phyloP scores from a whole-genome alignment of 2,329 filamentous ascomycete species.

The Penicillium sp. region DNA sequence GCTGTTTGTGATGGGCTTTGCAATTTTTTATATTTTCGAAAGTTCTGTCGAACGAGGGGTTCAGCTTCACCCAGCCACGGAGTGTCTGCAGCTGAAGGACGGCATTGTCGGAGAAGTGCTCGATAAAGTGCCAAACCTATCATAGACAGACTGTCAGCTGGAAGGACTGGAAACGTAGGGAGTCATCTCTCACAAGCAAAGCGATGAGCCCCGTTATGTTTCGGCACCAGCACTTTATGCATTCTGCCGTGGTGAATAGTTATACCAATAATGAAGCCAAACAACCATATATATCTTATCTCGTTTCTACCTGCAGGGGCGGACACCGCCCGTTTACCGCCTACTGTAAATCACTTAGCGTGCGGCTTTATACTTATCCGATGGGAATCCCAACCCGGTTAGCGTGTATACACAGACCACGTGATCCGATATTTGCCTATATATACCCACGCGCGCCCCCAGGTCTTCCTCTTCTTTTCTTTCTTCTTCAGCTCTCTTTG shows the following conservation, averaged over 20 bases:
- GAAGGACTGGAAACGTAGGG: not conserved
- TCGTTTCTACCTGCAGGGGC: not conserved
- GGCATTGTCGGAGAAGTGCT: constrained; percentile 46
- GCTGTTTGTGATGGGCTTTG: constrained; percentile 41
- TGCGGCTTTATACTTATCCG: fast-evolving
- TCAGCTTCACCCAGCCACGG: constrained; percentile 27
- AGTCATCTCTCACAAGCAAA: constrained; percentile 42
- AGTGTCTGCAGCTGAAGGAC: constrained; percentile 27
- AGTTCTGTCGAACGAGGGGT: constrained; percentile 37
- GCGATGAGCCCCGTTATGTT: constrained; percentile 42
- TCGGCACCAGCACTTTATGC: constrained; percentile 39
- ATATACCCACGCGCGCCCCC: constrained; percentile 7
- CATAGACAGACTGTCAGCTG: not conserved
- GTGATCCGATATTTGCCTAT: not conserved
- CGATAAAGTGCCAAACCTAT: constrained; percentile 48
- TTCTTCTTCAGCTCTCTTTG: constrained; percentile 48
- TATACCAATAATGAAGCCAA: not conserved
- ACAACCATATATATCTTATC: not conserved
- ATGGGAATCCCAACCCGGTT: not conserved
- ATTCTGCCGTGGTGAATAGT: constrained; percentile 26
- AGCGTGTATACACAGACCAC: fast-evolving
- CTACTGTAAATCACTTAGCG: not conserved
- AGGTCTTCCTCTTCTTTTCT: constrained; percentile 41
- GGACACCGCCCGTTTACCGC: not conserved
- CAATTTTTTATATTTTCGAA: constrained; percentile 40